phyloP scores from a whole-genome alignment of 1,139 yeast genomes.

The Magnusiomyces fungicola region DNA sequence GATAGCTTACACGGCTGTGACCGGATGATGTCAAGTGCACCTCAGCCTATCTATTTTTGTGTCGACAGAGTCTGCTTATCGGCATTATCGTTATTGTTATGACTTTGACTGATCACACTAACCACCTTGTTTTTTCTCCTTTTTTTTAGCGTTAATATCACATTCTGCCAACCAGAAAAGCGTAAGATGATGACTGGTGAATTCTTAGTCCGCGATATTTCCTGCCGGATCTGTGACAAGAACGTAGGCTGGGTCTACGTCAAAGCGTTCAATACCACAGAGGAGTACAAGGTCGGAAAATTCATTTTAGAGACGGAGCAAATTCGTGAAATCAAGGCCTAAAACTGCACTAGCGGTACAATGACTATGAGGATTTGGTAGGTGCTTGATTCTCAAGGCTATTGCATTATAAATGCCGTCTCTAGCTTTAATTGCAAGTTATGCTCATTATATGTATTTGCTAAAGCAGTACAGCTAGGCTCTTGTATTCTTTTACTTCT shows the following conservation, averaged over 20 bases:
- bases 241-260: conserved; percentile 76
- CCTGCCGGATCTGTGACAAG: conserved; percentile 57
- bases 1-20: too few relatives aligned
- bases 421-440: background rate
- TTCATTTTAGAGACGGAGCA: conserved; percentile 55
- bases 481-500: too few relatives aligned
- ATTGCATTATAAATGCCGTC: too few relatives aligned
- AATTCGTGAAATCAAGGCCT: conserved; percentile 12
- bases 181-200: conserved; percentile 63
- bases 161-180: conserved; percentile 28
- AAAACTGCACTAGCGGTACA: too few relatives aligned
- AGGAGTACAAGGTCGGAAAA: conserved; percentile 71
- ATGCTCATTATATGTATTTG: background rate
- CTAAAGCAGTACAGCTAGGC: too few relatives aligned
- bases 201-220: conserved; percentile 55
- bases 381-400: background rate
- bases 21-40: too few relatives aligned
- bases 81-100: too few relatives aligned
- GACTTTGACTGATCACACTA: too few relatives aligned
- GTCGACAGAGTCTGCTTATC: too few relatives aligned
- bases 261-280: conserved; percentile 46
- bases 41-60: too few relatives aligned
- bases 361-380: background rate
- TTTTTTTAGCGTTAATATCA: conserved; percentile 31
- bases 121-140: background rate